Base-by-base conservation (phyloP, 1,139 yeast species). In the Suhomyces bribrorum region DNA sequence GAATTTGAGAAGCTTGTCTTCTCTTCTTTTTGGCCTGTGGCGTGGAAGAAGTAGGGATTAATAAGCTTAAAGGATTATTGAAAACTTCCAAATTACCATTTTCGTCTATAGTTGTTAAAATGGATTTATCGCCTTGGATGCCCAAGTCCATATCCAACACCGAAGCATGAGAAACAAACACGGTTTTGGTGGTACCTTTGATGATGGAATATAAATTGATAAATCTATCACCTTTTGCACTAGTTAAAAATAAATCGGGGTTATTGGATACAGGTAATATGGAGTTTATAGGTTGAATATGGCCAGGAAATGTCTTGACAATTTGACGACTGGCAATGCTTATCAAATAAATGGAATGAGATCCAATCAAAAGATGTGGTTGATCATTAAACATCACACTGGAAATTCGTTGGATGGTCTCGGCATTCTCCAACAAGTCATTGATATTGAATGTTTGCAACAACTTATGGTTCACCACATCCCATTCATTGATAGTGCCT, bases 191-290 rank as follows among this genome's bases (percentile, higher is more conserved):
- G 8, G 74, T 54, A 31, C 64, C 64, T 38, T 65, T 66, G 8
- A 64, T 50, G 7, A 80, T 47, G 13, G 83, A 80, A 53, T 83
- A 81, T 40, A 86, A 66, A 57, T 86, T 88, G 50, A 88, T 71
- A 56, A 86, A 87, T 50, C 96, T 74, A 58, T 89, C 97, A 44
- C 80, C 81, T 26, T 66, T 66, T 1, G 96, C 94, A 41, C 84
- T 79, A 1, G 92, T 80, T 38, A 86, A 56, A 48, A 86, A 75
- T 29, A 66, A 61, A 35, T 73, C 79, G 5, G 64, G 55, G 34
- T 67, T 59, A 5, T 33, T 34, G 2, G 59, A 49, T 12, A 75
- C 56, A 5, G 75, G 61, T 23, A 69, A 40, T 14, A 79, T 64
- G 9, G 79, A 57, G 46, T 67, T 73, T 28, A 86, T 72, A 3